Evolutionary conservation across 1,139 yeast species (phyloP), one percentile per base, ranked within the genome.

Genomic region (Scheffersomyces lignicola): DNA sequence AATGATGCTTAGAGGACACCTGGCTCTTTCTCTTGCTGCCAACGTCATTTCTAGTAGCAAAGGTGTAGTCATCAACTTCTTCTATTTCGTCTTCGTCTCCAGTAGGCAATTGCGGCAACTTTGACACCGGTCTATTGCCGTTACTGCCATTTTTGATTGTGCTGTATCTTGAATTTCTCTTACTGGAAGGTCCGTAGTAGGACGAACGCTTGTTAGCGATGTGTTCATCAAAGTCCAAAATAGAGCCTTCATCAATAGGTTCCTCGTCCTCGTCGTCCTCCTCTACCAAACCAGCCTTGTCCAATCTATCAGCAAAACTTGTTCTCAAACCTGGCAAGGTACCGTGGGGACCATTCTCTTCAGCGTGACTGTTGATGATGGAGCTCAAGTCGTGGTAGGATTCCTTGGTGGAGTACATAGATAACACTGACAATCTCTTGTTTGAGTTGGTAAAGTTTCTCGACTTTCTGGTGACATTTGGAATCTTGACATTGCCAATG

Each of bases 391-490:
- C 82, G 29, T 73, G 73, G 47, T 75, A 82, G 0, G 88, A 80
- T 37, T 73, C 78, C 43, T 73, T 80, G 3, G 89, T 78, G 1
- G 89, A 82, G 47, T 81, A 80, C 60, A 82, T 65, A 1, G 89
- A 80, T 35, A 83, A 58, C 8, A 83, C 84, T 14, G 88, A 80
- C 33, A 82, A 64, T 49, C 92, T 71, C 59, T 80, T 83, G 52
- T 78, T 78, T 3, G 81, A 76, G 36, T 72, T 72, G 28, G 81
- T 73, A 54, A 77, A 81, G 40, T 76, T 69, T 50, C 78, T 71
- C 3, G 87, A 80, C 49, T 78, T 78, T 56, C 88, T 74, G 0
- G 88, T 78, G 22, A 82, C 86, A 44, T 76, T 78, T 16, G 90
- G 90, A 40, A 83, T 78, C 38, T 69, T 71, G 27, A 83, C 80